A percentile compares a stretch with the other conserved stretches of the same genome.
Evolutionary conservation across 805 yeast species (phyloP).

Genomic region (Komagataella kurtzmanii): DNA sequence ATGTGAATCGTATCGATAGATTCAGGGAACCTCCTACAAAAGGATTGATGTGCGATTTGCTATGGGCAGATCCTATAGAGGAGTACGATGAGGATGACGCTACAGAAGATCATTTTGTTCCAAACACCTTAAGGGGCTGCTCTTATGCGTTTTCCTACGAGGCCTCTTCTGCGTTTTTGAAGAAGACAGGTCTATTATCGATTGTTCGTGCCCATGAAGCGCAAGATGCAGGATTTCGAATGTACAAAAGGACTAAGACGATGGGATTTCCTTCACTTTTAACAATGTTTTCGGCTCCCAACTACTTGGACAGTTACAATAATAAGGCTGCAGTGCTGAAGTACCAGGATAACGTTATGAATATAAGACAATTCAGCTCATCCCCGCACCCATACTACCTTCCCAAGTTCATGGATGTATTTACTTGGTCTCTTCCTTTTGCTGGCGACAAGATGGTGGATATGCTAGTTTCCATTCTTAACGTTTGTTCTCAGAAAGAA

Average conservation of each 20-base stretch:
- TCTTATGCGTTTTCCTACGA: conserved; percentile 79
- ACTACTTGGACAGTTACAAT: conserved; percentile 82
- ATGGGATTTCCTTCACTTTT: conserved; percentile 84
- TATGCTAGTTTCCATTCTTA: conserved; percentile 78
- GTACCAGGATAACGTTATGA: conserved; percentile 86
- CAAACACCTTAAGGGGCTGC: conserved; percentile 77
- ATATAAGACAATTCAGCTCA: conserved; percentile 85
- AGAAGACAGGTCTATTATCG: conserved; percentile 65
- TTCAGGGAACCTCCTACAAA: conserved; percentile 88
- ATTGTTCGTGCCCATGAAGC: conserved; percentile 95
- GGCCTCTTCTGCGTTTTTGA: conserved; percentile 71
- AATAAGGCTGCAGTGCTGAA: conserved; percentile 92
- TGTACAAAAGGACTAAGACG: conserved; percentile 74
- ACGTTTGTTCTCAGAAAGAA: conserved; percentile 93
- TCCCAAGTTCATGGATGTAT: conserved; percentile 94
- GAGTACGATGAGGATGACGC: conserved; percentile 48
- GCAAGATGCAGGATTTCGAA: conserved; percentile 93
- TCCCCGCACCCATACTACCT: conserved; percentile 95
- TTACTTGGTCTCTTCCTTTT: conserved; percentile 94
- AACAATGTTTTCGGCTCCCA: conserved; percentile 92
- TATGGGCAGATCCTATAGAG: conserved; percentile 96
- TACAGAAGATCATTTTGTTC: conserved; percentile 30
- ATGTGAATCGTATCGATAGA: conserved; percentile 56
- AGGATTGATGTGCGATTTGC: conserved; percentile 86
- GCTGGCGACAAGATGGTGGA: conserved; percentile 95